phyloP scores from a whole-genome alignment of 2,329 filamentous ascomycete species.

The Plectosphaerella plurivora region DNA sequence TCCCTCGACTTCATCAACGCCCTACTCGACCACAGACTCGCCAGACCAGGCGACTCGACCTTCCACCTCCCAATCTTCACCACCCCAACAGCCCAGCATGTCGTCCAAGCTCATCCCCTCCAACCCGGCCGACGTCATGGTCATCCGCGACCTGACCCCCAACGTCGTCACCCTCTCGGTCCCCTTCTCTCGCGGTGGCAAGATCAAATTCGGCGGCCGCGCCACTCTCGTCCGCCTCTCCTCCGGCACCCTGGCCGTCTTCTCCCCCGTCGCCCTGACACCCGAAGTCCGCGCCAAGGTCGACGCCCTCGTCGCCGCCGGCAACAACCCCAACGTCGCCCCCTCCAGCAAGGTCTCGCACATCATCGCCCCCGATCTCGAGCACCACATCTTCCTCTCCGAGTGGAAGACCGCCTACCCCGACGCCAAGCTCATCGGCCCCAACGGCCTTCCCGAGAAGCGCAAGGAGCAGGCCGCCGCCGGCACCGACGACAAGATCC shows the following conservation, averaged over 20 bases:
- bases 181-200: constrained; percentile 79
- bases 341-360: constrained; percentile 72
- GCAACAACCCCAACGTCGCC: constrained; percentile 78
- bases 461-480: constrained; percentile 55
- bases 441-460: constrained; percentile 80
- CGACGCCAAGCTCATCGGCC: constrained; percentile 72
- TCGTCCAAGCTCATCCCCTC: constrained; percentile 60
- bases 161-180: constrained; percentile 74
- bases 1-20: neutral
- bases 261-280: constrained; percentile 86
- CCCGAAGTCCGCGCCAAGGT: constrained; percentile 64
- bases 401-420: constrained; percentile 81
- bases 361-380: constrained; percentile 80
- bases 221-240: constrained; percentile 70
- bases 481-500: constrained; percentile 40
- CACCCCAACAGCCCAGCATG: constrained; percentile 34
- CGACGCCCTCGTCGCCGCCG: constrained; percentile 59
- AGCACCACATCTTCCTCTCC: constrained; percentile 92
- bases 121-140: constrained; percentile 80
- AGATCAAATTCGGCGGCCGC: constrained; percentile 77
- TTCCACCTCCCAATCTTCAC: neutral
- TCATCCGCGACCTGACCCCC: constrained; percentile 79
- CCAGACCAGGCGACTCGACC: constrained; percentile 3
- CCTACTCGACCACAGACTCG: constrained; percentile 3
- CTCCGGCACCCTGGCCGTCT: constrained; percentile 76